Evolutionary conservation across 768 basidiomycete species (phyloP).

Genomic region (Gautieria morchelliformis): DNA sequence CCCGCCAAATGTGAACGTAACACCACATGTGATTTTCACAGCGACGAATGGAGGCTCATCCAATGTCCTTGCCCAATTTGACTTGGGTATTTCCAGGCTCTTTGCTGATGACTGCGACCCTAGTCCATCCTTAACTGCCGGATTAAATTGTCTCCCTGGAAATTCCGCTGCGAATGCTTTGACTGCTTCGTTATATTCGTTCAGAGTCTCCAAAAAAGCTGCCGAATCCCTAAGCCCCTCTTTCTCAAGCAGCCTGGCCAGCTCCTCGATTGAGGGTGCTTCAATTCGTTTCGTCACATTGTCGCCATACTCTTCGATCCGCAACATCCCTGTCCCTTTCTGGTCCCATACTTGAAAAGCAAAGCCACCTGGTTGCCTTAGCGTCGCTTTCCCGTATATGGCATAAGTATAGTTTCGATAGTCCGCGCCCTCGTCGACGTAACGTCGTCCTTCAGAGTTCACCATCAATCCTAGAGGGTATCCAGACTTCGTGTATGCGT

Average conservation of each 20-base stretch:
- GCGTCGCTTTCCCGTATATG: constrained; percentile 51
- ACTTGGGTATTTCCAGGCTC: constrained; percentile 40
- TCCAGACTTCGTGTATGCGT: constrained; percentile 66
- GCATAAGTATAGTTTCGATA: constrained; percentile 69
- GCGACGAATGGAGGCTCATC: constrained; percentile 48
- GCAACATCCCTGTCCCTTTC: constrained; percentile 31
- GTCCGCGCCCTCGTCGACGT: constrained; percentile 66
- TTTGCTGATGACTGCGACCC: constrained; percentile 36
- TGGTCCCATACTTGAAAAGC: constrained; percentile 63
- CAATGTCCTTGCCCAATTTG: constrained; percentile 58
- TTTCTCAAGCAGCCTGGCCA: constrained; percentile 39
- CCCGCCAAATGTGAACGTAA: constrained; percentile 69
- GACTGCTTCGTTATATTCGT: constrained; percentile 43
- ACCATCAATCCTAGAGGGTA: constrained; percentile 67
- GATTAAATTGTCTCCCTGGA: constrained; percentile 40
- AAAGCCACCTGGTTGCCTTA: constrained; percentile 45
- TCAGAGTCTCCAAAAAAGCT: constrained; percentile 36
- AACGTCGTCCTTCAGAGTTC: constrained; percentile 45
- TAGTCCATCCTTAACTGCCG: constrained; percentile 52
- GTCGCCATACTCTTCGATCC: constrained; percentile 60
- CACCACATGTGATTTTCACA: constrained; percentile 58
- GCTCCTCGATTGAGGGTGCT: constrained; percentile 35
- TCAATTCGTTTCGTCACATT: constrained; percentile 46
- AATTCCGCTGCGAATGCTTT: constrained; percentile 26
- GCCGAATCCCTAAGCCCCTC: constrained; percentile 35